phyloP scores from a whole-genome alignment of 176 grass and related monocot species.

The Tillandsia leiboldiana region DNA sequence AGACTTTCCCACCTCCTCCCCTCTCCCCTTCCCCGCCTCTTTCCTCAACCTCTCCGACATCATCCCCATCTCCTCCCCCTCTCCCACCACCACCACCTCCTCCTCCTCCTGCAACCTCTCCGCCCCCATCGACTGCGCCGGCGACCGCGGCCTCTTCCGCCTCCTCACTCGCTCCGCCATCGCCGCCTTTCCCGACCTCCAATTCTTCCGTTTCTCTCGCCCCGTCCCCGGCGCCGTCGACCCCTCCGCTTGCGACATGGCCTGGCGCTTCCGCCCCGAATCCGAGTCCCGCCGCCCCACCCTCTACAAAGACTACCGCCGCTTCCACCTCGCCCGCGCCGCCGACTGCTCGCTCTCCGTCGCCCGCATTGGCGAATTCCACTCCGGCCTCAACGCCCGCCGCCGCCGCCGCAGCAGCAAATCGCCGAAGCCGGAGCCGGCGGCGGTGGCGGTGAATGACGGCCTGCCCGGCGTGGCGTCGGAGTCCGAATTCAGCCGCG shows the following conservation, averaged over 20 bases:
- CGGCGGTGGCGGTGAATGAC: conserved; percentile 58
- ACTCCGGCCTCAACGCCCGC: conserved; percentile 58
- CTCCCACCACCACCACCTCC: not conserved
- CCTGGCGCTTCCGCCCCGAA: conserved; percentile 84
- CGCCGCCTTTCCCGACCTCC: conserved; percentile 56
- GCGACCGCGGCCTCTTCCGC: conserved; percentile 60
- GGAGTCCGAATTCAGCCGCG: conserved; percentile 49
- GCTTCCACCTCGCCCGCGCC: conserved; percentile 51
- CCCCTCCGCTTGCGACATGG: conserved; percentile 59
- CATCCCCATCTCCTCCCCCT: conserved; percentile 22
- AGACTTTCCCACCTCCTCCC: conserved; percentile 41
- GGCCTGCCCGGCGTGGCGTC: conserved; percentile 60
- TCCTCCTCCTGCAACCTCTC: not conserved
- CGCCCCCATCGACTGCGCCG: conserved; percentile 33
- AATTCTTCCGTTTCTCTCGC: conserved; percentile 63
- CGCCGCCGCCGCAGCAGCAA: conserved; percentile 40
- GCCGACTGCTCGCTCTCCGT: conserved; percentile 49
- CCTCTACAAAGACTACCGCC: conserved; percentile 95
- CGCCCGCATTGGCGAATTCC: conserved; percentile 53
- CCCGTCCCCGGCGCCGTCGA: conserved; percentile 46
- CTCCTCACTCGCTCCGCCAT: conserved; percentile 74
- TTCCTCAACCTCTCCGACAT: conserved; percentile 77
- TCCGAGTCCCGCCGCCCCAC: conserved; percentile 46
- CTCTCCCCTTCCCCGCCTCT: conserved; percentile 1
- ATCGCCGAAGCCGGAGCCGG: conserved; percentile 12